These are phyloP conservation scores for Sporothrix pseudoabietina DNA, from an alignment of 2,329 filamentous ascomycete genomes.

Conservation along the genomic window DNA sequence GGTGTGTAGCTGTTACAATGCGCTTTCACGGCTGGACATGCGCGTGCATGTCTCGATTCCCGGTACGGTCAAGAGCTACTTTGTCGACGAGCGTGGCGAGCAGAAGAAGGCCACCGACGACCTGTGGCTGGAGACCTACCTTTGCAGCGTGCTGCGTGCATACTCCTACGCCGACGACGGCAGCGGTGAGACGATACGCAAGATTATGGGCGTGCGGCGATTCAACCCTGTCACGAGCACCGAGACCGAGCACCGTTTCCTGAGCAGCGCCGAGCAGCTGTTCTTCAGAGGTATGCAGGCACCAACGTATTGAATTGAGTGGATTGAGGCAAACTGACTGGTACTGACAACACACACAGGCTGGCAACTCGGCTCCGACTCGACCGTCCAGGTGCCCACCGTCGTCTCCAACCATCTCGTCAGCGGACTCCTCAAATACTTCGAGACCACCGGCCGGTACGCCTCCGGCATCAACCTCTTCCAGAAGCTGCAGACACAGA, in stretches of 20 bases:
- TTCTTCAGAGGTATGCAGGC: conserved; percentile 78
- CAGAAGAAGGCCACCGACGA: conserved; percentile 91
- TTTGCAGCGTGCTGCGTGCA: conserved; percentile 89
- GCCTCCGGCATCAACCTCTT: conserved; percentile 96
- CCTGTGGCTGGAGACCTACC: conserved; percentile 95
- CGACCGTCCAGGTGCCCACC: conserved; percentile 95
- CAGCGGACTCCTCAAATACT: conserved; percentile 90
- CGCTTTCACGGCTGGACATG: conserved; percentile 97
- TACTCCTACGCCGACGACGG: conserved; percentile 97
- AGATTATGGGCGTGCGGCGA: conserved; percentile 92
- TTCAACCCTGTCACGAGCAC: conserved; percentile 98
- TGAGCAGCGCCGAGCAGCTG: conserved; percentile 89
- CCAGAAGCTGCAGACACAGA: conserved; percentile 87
- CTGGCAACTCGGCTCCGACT: conserved; percentile 94
- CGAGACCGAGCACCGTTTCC: conserved; percentile 95
- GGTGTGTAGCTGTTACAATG: conserved; percentile 81
- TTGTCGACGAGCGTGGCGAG: conserved; percentile 93
- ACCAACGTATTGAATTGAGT: not conserved
- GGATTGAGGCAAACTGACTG: too few relatives aligned
- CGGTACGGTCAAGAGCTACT: conserved; percentile 94
- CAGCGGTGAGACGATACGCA: conserved; percentile 89
- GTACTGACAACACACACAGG: conserved; percentile 53
- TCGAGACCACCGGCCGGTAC: conserved; percentile 91
- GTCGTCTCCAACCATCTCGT: conserved; percentile 95
- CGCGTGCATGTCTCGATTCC: conserved; percentile 97